Base-by-base conservation (phyloP, 345 rosid genomes). In the Hibiscus trionum region DNA sequence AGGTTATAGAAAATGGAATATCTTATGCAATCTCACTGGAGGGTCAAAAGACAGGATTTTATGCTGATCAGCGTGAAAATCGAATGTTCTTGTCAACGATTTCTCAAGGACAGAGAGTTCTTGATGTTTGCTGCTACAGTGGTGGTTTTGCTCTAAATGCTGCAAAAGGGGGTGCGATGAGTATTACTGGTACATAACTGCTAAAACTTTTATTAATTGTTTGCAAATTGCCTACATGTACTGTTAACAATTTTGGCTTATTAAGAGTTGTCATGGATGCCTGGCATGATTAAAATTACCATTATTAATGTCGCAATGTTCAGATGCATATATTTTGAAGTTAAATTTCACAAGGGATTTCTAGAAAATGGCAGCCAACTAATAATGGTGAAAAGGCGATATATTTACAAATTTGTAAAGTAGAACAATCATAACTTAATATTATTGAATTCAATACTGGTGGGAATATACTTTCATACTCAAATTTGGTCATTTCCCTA, bases 11-110 rank as follows among this genome's bases (percentile, higher is more conserved):
- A 80, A 91, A 91, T 73, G 96, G 86, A 52, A 85, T 94, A 66
- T 72, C 84, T 66, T 94, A 86, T 75, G 77, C 91, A 49, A 64
- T 91, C 70, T 91, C 97, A 67, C 58, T 84, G 58, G 83, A 84
- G 72, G 97, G 97, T 35, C 93, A 94, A 75, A 91, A 94, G 82
- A 94, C 95, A 66, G 95, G 97, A 75, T 90, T 91, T 87, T 91
- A 90, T 78, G 90, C 95, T 53, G 97, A 91, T 83, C 92, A 91
- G 71, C 92, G 95, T 17, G 96, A 88, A 76, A 90, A 80, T 56
- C 84, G 93, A 47, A 84, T 79, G 72, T 90, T 90, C 82, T 75
- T 91, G 67, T 88, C 97, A 58, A 77, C 87, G 44, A 81, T 91
- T 72, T 90, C 92, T 46, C 70, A 80, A 47, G 93, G 92, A 46